Evolutionary conservation across 1,139 yeast species (phyloP), one percentile per base, ranked within the genome.

Genomic region (Sugiyamaella japonica): DNA sequence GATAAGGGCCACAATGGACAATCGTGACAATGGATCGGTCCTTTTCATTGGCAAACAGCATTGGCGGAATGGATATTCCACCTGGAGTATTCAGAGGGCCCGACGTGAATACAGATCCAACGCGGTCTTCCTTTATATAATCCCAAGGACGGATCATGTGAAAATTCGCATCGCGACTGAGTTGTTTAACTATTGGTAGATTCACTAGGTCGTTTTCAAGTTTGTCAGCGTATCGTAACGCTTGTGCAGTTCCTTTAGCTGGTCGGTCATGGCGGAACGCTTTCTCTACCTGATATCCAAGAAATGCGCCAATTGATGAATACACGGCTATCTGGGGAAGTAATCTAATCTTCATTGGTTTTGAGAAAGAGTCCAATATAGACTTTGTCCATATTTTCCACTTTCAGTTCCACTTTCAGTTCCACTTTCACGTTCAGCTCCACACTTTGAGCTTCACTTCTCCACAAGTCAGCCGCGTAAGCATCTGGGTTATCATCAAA

Each of bases 61-160:
- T 75, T 1, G 96, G 96, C 47, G 84, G 81, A 45, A 88, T 78
- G 7, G 89, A 79, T 54, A 90, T 78, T 0, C 91, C 96, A 2
- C 97, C 97, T 0, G 95, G 91, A 0, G 72, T 73, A n/a, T 73
- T 66, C 46, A 83, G 64, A 1, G 79, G 70, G 39, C 73, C 70
- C 29, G 74, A 72, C 4, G 70, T 65, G 37, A 60, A 55, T 34
- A 61, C 53, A 25, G 64, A 61, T 52, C 72, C 71, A 3, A 75
- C 71, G 50, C 76, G 50, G 9, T 53, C 56, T 25, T 54, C 44
- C 37, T 56, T 58, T 15, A 83, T 70, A 58, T 80, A 79, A 52
- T 82, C 83, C 88, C 89, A 84, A 2, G 88, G 81, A 52, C 83
- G 75, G 15, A 76, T 66, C 56, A 73, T 70, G 45, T 69, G 70